phyloP scores from a whole-genome alignment of 495 filamentous ascomycete genomes.

The Terfezia boudieri region DNA sequence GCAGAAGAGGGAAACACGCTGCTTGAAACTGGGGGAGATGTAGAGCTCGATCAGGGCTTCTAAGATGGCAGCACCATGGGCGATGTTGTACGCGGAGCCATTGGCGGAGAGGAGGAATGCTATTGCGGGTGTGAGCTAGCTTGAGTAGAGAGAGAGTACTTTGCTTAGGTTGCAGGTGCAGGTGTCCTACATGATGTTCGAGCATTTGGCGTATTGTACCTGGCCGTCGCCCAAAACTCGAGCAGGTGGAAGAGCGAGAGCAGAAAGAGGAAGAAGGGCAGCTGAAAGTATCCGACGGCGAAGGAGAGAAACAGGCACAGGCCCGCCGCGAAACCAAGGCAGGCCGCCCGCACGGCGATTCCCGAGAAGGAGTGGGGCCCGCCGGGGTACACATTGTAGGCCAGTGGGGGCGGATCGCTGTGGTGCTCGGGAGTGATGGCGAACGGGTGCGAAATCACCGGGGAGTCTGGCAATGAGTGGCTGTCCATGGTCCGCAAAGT shows the following conservation, averaged over 20 bases:
- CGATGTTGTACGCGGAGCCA: slow-evolving; percentile 62
- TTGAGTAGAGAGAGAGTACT: no score
- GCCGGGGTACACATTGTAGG: slow-evolving; percentile 24
- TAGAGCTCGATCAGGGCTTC: slow-evolving; percentile 43
- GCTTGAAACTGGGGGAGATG: slow-evolving; percentile 27
- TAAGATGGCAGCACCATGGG: slow-evolving; percentile 46
- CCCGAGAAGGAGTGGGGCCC: slow-evolving; percentile 50
- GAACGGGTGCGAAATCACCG: no score
- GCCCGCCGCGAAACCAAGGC: slow-evolving; percentile 28
- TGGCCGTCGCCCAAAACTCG: slow-evolving; percentile 76
- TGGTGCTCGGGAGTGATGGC: no score
- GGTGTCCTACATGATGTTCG: slow-evolving; percentile 21
- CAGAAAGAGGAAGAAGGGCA: slow-evolving; percentile 52
- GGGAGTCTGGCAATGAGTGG: no score
- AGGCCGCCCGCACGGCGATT: slow-evolving; percentile 47
- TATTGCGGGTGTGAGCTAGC: slow-evolving; percentile 7
- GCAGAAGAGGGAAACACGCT: background rate
- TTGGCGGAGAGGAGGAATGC: slow-evolving; percentile 76
- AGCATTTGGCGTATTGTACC: slow-evolving; percentile 55
- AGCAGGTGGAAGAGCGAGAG: slow-evolving; percentile 84
- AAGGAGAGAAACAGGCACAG: slow-evolving; percentile 24
- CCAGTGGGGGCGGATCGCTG: no score
- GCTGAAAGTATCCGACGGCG: slow-evolving; percentile 46
- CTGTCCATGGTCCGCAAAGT: no score
- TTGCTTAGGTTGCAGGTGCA: background rate